Conservation (phyloP, 1,284 basidiomycete species). For the Heterobasidion parviporum region DNA sequence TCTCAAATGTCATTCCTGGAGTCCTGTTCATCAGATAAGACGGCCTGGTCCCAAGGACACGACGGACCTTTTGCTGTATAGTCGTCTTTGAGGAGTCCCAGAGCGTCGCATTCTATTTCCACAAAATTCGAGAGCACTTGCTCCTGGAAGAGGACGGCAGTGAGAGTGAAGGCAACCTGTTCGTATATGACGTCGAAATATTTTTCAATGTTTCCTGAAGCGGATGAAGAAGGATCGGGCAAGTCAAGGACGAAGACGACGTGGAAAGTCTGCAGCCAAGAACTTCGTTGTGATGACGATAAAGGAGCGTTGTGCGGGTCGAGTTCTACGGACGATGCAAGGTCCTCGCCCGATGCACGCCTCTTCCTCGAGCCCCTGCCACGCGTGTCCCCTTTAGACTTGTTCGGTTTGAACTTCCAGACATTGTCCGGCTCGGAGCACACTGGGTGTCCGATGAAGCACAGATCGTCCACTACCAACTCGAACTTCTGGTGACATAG, state of each 20-base stretch:
- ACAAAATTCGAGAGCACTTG: slow-evolving; percentile 82
- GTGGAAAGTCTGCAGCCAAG: slow-evolving; percentile 78
- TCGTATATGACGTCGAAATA: slow-evolving; percentile 84
- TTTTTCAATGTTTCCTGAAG: slow-evolving; percentile 63
- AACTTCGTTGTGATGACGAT: slow-evolving; percentile 16
- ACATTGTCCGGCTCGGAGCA: slow-evolving; percentile 66
- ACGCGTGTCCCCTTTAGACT: slow-evolving; percentile 35
- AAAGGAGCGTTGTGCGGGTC: slow-evolving; percentile 1
- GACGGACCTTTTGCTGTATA: slow-evolving; percentile 50
- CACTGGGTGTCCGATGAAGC: slow-evolving; percentile 93
- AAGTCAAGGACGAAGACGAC: slow-evolving; percentile 84
- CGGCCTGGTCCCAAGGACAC: slow-evolving; percentile 3
- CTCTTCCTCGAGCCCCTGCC: slow-evolving; percentile 45
- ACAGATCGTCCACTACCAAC: slow-evolving; percentile 86
- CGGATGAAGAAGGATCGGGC: slow-evolving; percentile 80
- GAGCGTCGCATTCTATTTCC: slow-evolving; percentile 63
- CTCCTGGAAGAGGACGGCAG: slow-evolving; percentile 83
- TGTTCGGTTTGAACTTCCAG: slow-evolving; percentile 67
- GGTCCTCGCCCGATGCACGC: slow-evolving; percentile 9
- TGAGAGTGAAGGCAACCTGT: slow-evolving; percentile 80
- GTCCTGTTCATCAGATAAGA: not conserved
- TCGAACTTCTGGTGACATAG: slow-evolving; percentile 96
- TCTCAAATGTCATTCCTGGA: slow-evolving; percentile 47
- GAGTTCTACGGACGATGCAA: slow-evolving; percentile 7
- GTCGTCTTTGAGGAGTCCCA: slow-evolving; percentile 65